These are phyloP conservation scores for Erigeron canadensis DNA, from an alignment of 129 eudicot genomes.

Conservation along the genomic window DNA sequence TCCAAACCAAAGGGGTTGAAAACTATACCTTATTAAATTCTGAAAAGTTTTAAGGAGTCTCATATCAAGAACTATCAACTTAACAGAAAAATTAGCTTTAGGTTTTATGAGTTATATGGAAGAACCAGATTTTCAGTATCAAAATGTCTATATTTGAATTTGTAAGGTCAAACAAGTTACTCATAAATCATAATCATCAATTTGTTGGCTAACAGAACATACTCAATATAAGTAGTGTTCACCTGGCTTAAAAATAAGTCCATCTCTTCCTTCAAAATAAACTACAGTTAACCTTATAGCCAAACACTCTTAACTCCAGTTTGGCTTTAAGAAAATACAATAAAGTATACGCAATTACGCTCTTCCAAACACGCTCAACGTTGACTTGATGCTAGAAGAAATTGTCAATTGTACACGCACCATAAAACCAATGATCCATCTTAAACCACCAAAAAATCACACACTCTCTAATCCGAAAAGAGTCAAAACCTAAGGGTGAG, in stretches of 20 bases:
- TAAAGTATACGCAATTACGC: too few relatives aligned
- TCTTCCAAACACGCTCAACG: too few relatives aligned
- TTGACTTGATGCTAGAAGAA: not conserved
- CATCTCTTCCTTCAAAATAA: too few relatives aligned
- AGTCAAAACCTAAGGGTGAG: not conserved
- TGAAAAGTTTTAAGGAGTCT: not conserved
- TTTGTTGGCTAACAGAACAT: not conserved
- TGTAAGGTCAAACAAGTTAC: not conserved
- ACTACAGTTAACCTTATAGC: too few relatives aligned
- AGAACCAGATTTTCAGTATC: too few relatives aligned
- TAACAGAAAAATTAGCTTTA: too few relatives aligned
- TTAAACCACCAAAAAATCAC: not conserved
- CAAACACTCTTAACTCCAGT: too few relatives aligned
- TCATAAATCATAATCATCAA: slow-evolving; percentile 1
- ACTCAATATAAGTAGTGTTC: too few relatives aligned
- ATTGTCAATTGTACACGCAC: not conserved
- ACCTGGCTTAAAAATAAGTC: too few relatives aligned
- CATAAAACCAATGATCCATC: not conserved
- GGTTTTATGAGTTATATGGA: too few relatives aligned
- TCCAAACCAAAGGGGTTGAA: not conserved
- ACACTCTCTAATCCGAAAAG: not conserved
- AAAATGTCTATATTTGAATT: not conserved
- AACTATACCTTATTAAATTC: not conserved
- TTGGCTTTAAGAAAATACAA: too few relatives aligned
- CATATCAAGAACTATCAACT: too few relatives aligned